Evolutionary conservation across 1,284 basidiomycete genomes (phyloP).

Genomic region (Malassezia brasiliensis): DNA sequence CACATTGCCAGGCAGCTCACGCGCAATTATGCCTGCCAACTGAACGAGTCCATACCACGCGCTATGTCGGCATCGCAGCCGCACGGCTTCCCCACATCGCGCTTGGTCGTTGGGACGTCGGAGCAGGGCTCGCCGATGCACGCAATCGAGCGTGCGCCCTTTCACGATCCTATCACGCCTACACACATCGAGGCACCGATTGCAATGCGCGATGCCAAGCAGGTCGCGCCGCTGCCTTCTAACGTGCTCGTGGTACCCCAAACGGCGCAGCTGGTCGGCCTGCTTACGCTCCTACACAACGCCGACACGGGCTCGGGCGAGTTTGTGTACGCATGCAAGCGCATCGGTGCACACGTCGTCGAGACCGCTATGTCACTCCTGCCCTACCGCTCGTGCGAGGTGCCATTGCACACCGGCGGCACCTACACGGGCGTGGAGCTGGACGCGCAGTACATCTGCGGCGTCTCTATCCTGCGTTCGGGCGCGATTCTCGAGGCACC

Average conservation of each 20-base stretch:
- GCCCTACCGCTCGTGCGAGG: slow-evolving; percentile 59
- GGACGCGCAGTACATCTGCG: slow-evolving; percentile 51
- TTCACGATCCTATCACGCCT: not conserved
- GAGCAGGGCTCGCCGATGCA: slow-evolving; percentile 1
- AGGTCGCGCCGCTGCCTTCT: slow-evolving; percentile 41
- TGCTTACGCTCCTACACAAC: slow-evolving; percentile 70
- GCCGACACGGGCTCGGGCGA: slow-evolving; percentile 58
- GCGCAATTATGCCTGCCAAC: not conserved
- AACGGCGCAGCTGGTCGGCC: slow-evolving; percentile 63
- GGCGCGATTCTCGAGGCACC: slow-evolving; percentile 53
- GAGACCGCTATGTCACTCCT: slow-evolving; percentile 74
- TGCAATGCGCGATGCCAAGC: not conserved
- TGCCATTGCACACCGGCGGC: slow-evolving; percentile 59
- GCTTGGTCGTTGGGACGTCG: slow-evolving; percentile 5
- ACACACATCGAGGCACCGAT: not conserved
- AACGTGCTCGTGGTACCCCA: slow-evolving; percentile 65
- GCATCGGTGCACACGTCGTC: slow-evolving; percentile 71
- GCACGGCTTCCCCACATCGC: not conserved
- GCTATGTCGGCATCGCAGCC: not conserved
- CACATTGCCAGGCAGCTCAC: slow-evolving; percentile 72
- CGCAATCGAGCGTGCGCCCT: slow-evolving; percentile 10
- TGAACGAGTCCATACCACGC: not conserved
- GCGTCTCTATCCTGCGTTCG: slow-evolving; percentile 7
- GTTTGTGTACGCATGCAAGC: slow-evolving; percentile 79
- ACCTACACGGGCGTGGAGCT: slow-evolving; percentile 59